Base-by-base conservation (phyloP, 768 basidiomycete genomes). In the Trametopsis cervina region DNA sequence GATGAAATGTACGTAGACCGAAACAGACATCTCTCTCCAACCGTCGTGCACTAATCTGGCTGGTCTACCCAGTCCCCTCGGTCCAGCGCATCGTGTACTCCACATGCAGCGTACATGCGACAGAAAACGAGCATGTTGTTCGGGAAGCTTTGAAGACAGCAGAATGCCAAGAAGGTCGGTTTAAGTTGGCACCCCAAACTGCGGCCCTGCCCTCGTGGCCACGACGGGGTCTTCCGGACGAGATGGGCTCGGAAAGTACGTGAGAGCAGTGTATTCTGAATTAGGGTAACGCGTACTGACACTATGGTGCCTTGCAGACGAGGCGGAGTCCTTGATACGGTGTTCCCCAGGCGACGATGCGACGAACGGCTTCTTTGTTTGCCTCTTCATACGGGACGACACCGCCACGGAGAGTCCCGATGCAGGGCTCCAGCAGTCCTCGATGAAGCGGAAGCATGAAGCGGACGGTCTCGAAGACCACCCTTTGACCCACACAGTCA, bases 341-440 rank as follows among this genome's bases (percentile, higher is more conserved):
- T 91, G 89, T 62, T 75, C 76, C 22, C 81, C 89, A 12, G 80
- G 82, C 46, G 88, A 86, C 51, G 93, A 98, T 59, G 80, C 77
- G 29, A 92, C 89, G 11, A 98, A 98, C 59, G 96, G 96, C 0
- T 99, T 99, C 71, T 99, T 99, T 57, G 94, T 99, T 20, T 54
- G 83, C 89, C n/a, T 96, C 88, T 93, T 98, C 62, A 69, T 90
- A n/a, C 49, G 53, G 20, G 51, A 42, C 12, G 48, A 46, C 22
- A 45, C 42, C 22, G 18, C 40, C 21, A 26, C 50, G 35, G 27
- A 40, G 27, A 41, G 17, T 25, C 12, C 23, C 42, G 39, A 50
- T 43, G 7, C 50, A 33, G 42, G 40, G 27, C 49, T 33, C 29
- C 29, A 33, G 29, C 29, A 7, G 29, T 33, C 29, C 15, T 33